Conservation (phyloP, 208 protist species). For the Wallacemonas rigidus region DNA sequence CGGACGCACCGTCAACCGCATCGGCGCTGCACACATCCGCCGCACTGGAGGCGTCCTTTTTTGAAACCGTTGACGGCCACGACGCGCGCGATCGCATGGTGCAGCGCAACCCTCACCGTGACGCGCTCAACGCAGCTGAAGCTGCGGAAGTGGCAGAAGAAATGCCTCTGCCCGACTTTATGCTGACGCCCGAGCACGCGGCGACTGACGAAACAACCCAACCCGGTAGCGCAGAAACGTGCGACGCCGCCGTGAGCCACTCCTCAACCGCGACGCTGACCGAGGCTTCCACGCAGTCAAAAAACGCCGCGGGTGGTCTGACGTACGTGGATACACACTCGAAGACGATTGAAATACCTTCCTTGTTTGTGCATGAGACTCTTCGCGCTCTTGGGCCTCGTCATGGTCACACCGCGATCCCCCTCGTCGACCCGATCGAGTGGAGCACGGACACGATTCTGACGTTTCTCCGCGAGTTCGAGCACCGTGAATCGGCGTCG, state of each 20-base stretch:
- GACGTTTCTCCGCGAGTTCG: constrained; percentile 47
- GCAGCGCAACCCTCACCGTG: constrained; percentile 38
- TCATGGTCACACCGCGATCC: constrained; percentile 49
- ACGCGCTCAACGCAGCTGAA: constrained; percentile 29
- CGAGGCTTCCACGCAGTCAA: neutral
- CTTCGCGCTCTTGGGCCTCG: constrained; percentile 38
- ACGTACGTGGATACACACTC: neutral
- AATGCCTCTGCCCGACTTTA: constrained; percentile 62
- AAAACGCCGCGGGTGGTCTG: neutral
- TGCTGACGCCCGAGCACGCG: constrained; percentile 15
- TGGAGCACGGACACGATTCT: constrained; percentile 76
- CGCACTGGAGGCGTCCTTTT: constrained; percentile 40
- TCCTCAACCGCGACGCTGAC: neutral
- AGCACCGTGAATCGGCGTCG: constrained; percentile 20
- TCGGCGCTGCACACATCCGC: constrained; percentile 27
- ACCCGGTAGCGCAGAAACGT: neutral
- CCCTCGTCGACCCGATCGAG: constrained; percentile 58
- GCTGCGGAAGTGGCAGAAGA: constrained; percentile 38
- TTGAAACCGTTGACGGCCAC: constrained; percentile 30
- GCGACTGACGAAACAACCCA: neutral
- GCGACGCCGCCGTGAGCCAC: neutral
- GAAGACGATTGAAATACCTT: neutral
- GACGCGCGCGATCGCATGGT: constrained; percentile 43
- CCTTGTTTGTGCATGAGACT: constrained; percentile 22
- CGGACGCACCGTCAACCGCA: too few relatives aligned